Base-by-base conservation (phyloP, 2,329 filamentous ascomycete species). In the Calonectria montana region DNA sequence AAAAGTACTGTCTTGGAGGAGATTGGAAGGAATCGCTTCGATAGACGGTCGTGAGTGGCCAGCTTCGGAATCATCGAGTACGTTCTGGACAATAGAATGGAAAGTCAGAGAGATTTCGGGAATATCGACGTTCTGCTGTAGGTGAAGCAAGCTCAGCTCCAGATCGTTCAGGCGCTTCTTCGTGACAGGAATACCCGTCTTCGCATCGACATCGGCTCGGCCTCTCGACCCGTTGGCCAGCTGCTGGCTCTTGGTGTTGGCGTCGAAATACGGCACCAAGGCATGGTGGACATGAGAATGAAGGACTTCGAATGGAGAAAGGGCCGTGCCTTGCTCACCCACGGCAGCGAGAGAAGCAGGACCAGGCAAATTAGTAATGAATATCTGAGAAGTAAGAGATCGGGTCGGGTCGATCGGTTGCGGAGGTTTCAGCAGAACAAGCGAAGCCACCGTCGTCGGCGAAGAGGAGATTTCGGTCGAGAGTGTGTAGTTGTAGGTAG, bases 51-150 rank as follows among this genome's bases (percentile, higher is more conserved):
- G 93, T 21, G 88, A 86, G 73, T 91, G 89, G 71, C 90, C 90
- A 27, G 89, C 86, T 62, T 90, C 88, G 23, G 96, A 94, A 74
- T 96, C 93, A 67, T 97, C 93, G 71, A 98, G 87, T 15, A 95
- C 95, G 75, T 88, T 91, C 84, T 97, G 95, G 23, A 99, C 95
- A 37, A 97, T 90, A 31, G 96, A 94, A 80, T 98, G 96, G 76
- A 98, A 93, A 13, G 94, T 92, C 74, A 99, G 87, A 21, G 94
- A 93, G 64, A 98, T 90, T 78, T 97, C 95, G 23, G 97, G 97
- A 65, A 99, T 98, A 83, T 99, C 97, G 68, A 98, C 95, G 84
- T 99, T 98, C 83, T 99, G 96, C 84, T 98, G 96, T 67, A 99
- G 88, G 80, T 99, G 96, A 70, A 95, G 89, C 79, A 99, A 87